Evolutionary conservation across 495 filamentous ascomycete genomes (phyloP), one percentile per base, ranked within the genome.

Genomic region (Pseudoneurospora amorphoporcata): DNA sequence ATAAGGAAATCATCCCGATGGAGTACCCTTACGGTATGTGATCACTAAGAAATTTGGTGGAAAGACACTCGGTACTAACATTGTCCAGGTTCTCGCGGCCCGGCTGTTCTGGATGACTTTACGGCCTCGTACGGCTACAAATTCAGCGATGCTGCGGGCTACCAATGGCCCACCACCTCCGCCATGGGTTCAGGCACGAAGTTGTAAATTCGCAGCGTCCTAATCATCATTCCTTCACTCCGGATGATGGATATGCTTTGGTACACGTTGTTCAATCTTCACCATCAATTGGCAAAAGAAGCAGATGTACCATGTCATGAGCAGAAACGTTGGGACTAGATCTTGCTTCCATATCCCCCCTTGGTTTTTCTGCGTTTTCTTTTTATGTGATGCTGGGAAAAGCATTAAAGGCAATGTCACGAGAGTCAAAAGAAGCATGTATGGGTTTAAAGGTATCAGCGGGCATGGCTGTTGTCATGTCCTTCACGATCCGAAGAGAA

Each of bases 1-100:
- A 98, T 85, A 95, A 95, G 86, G 96, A 99, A 84, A 98, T 99
- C 71, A 92, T 97, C 74, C 96, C 96, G 39, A 99, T 99, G 96
- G 96, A 98, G 81, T 99, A 99, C 85, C 95, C 96, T 68, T 99
- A 99, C 82, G 96, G 95, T 97, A 83, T 83, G 94, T 84, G n/a
- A 43, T 37, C 23, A n/a, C 35, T 29, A 4, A 8, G 35, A 3
- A 16, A 45, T 41, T 29, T 6, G 2, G 8, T 39, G 17, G 43
- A 70, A 37, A 8, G 45, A 45, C 40, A 29, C 29, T 45, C 42
- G 74, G 80, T 47, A 77, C 70, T 69, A 70, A 32, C 69, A 7
- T 61, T 38, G 71, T 70, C 38, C 74, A 99, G 95, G 96, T 73
- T 98, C 96, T 70, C 94, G 96, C 76, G 96, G 96, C 74, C 96